Evolutionary conservation across 108 stramenopile genomes (phyloP).

Genomic region (Bacterosira constricta): DNA sequence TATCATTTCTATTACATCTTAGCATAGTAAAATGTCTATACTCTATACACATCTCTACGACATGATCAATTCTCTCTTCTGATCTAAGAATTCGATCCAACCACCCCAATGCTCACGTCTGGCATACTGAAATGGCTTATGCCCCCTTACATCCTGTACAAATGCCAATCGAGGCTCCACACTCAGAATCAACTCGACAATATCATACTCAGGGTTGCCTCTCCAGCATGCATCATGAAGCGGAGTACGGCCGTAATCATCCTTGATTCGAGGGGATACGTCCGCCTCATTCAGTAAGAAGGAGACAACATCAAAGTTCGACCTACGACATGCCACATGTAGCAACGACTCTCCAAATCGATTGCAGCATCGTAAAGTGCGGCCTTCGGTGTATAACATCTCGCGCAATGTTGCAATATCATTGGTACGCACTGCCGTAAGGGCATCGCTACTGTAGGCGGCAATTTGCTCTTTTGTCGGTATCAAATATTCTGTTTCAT

Average conservation of each 20-base stretch:
- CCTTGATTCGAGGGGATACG: constrained; percentile 59
- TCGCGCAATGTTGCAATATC: constrained; percentile 54
- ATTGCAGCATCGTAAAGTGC: constrained; percentile 70
- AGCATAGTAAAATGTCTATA: neutral
- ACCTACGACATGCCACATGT: constrained; percentile 85
- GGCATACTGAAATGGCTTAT: constrained; percentile 76
- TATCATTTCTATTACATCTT: neutral
- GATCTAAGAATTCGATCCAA: constrained; percentile 65
- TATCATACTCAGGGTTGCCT: constrained; percentile 58
- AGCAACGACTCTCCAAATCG: constrained; percentile 85
- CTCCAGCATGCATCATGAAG: constrained; percentile 92
- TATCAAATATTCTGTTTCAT: constrained; percentile 17
- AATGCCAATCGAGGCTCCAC: constrained; percentile 65
- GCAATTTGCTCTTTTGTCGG: constrained; percentile 57
- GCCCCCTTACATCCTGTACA: constrained; percentile 65
- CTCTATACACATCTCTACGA: neutral
- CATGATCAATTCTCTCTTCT: constrained; percentile 24
- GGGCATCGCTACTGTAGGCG: constrained; percentile 60
- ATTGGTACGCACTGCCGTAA: constrained; percentile 56
- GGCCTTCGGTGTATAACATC: constrained; percentile 25
- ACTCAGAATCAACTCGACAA: constrained; percentile 56
- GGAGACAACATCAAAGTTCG: constrained; percentile 56
- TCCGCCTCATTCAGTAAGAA: constrained; percentile 63
- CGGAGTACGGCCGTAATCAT: constrained; percentile 88
- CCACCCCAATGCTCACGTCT: constrained; percentile 61